Conservation (phyloP, 306 rosid genomes). For the Quercus suber region DNA sequence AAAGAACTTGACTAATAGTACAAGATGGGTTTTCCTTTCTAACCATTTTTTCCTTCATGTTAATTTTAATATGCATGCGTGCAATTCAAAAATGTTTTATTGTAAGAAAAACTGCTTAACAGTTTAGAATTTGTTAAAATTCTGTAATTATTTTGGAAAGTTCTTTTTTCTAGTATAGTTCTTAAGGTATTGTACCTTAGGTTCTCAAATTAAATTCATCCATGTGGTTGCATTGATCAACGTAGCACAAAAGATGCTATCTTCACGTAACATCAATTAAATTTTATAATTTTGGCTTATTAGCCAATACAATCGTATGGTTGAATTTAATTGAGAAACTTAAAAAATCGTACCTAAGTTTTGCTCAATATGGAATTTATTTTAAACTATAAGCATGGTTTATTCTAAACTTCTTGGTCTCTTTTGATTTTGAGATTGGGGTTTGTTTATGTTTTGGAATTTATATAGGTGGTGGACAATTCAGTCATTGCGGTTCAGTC, state of each 20-base stretch:
- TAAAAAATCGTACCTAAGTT: no score
- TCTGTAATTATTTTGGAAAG: neutral
- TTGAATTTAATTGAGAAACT: no score
- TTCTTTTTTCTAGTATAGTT: neutral
- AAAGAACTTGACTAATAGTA: neutral
- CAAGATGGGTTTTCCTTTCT: neutral
- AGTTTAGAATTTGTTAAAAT: no score
- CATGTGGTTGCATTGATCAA: no score
- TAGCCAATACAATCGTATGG: no score
- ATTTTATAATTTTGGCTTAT: no score
- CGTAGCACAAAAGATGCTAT: no score
- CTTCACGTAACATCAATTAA: no score
- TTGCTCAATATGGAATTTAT: neutral
- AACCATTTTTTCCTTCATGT: neutral
- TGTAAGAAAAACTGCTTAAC: neutral
- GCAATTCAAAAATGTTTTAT: neutral
- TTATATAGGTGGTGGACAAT: constrained; percentile 75
- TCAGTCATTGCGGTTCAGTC: constrained; percentile 58
- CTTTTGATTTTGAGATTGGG: neutral
- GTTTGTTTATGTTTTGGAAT: neutral
- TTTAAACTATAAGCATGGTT: neutral
- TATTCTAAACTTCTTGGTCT: neutral
- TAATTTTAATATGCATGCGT: neutral
- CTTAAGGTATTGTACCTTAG: no score
- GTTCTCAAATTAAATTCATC: no score